Evolutionary conservation across 169 alveolate species (phyloP), one percentile per base, ranked within the genome.

Genomic region (Eimeria acervulina): DNA sequence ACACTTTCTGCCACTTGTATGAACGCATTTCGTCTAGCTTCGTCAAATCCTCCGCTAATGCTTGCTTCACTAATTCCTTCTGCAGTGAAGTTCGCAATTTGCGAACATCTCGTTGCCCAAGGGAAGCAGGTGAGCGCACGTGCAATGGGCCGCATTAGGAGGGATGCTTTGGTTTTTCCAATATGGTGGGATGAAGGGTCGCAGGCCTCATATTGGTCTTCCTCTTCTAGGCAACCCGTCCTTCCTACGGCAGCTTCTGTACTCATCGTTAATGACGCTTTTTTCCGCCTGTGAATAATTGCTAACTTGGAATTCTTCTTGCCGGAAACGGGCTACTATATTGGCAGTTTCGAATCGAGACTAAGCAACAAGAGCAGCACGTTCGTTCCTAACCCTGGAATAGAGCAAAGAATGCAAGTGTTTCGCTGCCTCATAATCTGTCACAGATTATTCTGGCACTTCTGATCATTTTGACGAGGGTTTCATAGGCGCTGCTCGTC

Each of bases 131-230:
- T 26, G 15, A 36, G 87, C 1, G 31, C 23, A 26, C 38, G 28
- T 23, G 36, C 63, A 38, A 21, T 42, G 59, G 87, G 87, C 87
- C 38, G 61, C 17, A 76, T 1, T 42, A 40, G 38, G n/a, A 76
- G 87, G 63, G 59, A 23, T 21, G 87, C 87, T 40, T 42, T 19
- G 61, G 87, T 76, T 42, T 42, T 76, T 10, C 87, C 87, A 76
- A 76, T 76, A 17, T 76, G 87, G 36, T 76, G 87, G 38, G 87
- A 76, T 8, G 63, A 76, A 38, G 12, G 36, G 21, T 76, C 87
- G 87, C 1, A 17, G 36, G 87, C 38, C 38, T 42, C 87, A 38
- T 26, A 38, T 23, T 76, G 26, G 38, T 72, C 84, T 17, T 23
- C 21, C 23, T 23, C 87, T 76, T 76, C 61, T 26, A 23, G 33